Evolutionary conservation across 805 yeast species (phyloP).

Genomic region (Suhomyces sp.): DNA sequence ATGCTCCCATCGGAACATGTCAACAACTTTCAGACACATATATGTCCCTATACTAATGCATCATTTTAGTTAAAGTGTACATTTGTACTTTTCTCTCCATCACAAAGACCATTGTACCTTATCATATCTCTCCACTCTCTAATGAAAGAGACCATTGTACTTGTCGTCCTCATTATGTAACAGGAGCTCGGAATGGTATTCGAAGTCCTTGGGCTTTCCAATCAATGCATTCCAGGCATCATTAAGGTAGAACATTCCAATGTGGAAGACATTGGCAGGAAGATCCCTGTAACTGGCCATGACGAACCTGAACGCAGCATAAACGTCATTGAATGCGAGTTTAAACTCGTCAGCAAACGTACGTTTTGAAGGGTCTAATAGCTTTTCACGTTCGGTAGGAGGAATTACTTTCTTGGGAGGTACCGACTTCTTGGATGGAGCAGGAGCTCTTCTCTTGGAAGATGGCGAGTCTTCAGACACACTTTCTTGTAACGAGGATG

Average conservation of each 20-base stretch:
- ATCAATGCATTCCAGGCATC: slow-evolving; percentile 73
- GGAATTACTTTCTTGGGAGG: slow-evolving; percentile 9
- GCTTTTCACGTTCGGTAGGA: slow-evolving; percentile 3
- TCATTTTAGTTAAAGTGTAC: too few relatives aligned
- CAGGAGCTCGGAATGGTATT: slow-evolving; percentile 5
- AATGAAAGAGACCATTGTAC: too few relatives aligned
- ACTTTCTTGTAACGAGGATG: too few relatives aligned
- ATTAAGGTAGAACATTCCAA: slow-evolving; percentile 48
- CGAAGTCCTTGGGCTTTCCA: slow-evolving; percentile 45
- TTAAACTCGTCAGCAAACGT: slow-evolving; percentile 44
- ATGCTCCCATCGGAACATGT: too few relatives aligned
- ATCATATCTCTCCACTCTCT: too few relatives aligned
- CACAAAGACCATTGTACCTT: too few relatives aligned
- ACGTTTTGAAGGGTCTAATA: slow-evolving; percentile 2
- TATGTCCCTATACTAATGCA: too few relatives aligned
- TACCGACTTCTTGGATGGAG: slow-evolving; percentile 2
- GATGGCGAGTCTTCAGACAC: too few relatives aligned
- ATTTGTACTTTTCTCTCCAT: too few relatives aligned
- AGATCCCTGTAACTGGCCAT: slow-evolving; percentile 63
- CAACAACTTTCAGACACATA: too few relatives aligned
- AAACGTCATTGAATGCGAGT: slow-evolving; percentile 51
- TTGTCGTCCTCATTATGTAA: too few relatives aligned
- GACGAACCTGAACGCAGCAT: slow-evolving; percentile 64
- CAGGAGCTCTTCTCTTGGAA: background rate
- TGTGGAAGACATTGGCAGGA: slow-evolving; percentile 60